phyloP scores from a whole-genome alignment of 2,329 filamentous ascomycete genomes.

The Leptographium flavum region DNA sequence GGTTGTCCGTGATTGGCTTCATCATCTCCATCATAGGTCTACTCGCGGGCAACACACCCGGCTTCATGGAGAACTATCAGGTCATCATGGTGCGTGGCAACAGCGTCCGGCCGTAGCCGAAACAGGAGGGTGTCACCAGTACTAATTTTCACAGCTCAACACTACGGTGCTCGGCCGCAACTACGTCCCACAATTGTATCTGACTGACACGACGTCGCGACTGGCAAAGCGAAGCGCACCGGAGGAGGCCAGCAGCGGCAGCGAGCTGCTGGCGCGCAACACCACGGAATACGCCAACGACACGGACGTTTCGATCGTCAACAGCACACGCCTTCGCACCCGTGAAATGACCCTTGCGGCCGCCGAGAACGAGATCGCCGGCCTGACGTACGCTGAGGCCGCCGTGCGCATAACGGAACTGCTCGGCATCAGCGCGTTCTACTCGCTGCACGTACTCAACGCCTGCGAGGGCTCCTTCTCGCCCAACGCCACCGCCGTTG shows the following conservation, averaged over 20 bases:
- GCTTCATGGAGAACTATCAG: constrained; percentile 23
- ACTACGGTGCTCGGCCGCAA: constrained; percentile 25
- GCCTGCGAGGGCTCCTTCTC: constrained; percentile 18
- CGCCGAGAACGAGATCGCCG: constrained; percentile 11
- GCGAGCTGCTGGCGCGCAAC: not conserved
- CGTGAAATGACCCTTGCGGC: constrained; percentile 10
- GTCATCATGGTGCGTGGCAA: constrained; percentile 21
- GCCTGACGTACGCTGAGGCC: constrained; percentile 10
- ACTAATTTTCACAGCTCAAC: constrained; percentile 20
- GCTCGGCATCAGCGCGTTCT: constrained; percentile 19
- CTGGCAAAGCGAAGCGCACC: not conserved
- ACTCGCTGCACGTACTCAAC: constrained; percentile 18
- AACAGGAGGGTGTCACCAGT: not conserved
- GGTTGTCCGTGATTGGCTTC: constrained; percentile 21
- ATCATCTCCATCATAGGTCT: constrained; percentile 22
- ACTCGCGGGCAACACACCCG: constrained; percentile 22
- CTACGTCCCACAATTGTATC: constrained; percentile 16
- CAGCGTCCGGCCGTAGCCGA: not conserved
- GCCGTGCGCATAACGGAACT: constrained; percentile 14
- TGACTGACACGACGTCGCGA: constrained; percentile 4
- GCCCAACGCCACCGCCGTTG: constrained; percentile 13
- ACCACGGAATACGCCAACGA: constrained; percentile 1
- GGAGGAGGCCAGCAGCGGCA: not conserved
- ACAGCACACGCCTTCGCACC: not conserved
- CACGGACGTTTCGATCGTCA: not conserved